A percentile compares a stretch with the other conserved stretches of the same genome.
Conservation (phyloP, 148 eudicot genomes). For the Oxyria digyna region DNA sequence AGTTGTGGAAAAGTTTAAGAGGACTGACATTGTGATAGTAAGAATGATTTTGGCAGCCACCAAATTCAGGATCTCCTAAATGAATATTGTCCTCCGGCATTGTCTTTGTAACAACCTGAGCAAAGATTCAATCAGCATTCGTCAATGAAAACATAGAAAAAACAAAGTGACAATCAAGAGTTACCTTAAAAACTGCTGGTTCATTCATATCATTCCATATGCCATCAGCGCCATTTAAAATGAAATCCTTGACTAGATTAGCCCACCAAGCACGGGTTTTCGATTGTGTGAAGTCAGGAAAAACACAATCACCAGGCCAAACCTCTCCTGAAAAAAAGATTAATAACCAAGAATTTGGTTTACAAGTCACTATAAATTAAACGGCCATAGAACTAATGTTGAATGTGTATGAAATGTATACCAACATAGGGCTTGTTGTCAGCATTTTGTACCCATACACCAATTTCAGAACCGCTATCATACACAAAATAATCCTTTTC, state of each 20-base stretch:
- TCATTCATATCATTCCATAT: conserved; percentile 99
- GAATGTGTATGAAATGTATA: conserved; percentile 20
- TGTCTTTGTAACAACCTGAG: conserved; percentile 65
- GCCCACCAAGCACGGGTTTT: conserved; percentile 96
- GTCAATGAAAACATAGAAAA: not conserved
- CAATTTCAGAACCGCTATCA: conserved; percentile 70
- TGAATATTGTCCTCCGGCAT: conserved; percentile 96
- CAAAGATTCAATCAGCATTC: not conserved
- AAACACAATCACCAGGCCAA: conserved; percentile 98
- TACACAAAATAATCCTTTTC: conserved; percentile 84
- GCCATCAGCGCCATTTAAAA: conserved; percentile 86
- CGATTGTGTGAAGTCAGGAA: conserved; percentile 88
- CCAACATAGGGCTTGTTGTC: conserved; percentile 80
- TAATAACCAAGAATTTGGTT: not conserved
- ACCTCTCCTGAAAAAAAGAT: conserved; percentile 64
- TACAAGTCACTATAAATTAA: not conserved
- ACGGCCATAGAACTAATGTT: no score
- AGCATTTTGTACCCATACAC: conserved; percentile 67
- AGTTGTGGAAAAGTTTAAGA: conserved; percentile 4
- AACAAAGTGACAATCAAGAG: not conserved
- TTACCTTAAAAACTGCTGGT: conserved; percentile 90
- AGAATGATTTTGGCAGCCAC: conserved; percentile 81
- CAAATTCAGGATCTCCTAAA: conserved; percentile 75
- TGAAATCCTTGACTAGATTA: conserved; percentile 63
- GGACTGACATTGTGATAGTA: conserved; percentile 92